Base-by-base conservation (phyloP, 768 basidiomycete genomes). In the Suillus alpinus region DNA sequence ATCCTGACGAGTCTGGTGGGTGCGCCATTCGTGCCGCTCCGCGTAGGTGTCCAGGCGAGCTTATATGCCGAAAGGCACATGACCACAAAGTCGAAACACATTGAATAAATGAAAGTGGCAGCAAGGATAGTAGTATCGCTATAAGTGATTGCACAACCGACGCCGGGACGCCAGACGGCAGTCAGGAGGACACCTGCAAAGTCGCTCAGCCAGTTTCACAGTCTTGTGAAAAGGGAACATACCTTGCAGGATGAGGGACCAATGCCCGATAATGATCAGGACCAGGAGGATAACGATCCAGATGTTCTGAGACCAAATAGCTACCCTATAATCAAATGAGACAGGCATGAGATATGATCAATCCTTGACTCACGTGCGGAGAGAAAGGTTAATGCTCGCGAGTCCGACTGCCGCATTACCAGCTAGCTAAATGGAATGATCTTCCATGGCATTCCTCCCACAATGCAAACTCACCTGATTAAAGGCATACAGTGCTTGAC, bases 61-160 rank as follows among this genome's bases (percentile, higher is more conserved):
- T 87, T 89, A 72, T 81, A 84, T 13, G 80, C 82, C 40, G 83
- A 88, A 64, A 91, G 72, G 29, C 76, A 61, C 49, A 90, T 78
- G 41, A 89, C 86, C 32, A 81, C 60, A 23, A 88, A 74, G 68
- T 91, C 89, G 68, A 91, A 89, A 67, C 78, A 77, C 89, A 91
- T 91, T 34, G 88, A 85, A 65, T 91, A 91, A 36, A 89, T 86
- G 71, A 89, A 91, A 4, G 86, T 86, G 3, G 86, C 84, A 5
- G 86, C 85, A 36, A 90, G 80, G 56, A 89, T 73, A 9, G 70
- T 83, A 69, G 84, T 90, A 68, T 86, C 82, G 7, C 87, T 87
- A 34, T 80, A 67, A 1, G 78, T 76, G 59, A 91, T 88, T 2
- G 76, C 74, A 68, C 89, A 91, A 0, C 80, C 78, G 12, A 67